Conservation (phyloP, 805 yeast species). For the Cephaloascus fragrans region DNA sequence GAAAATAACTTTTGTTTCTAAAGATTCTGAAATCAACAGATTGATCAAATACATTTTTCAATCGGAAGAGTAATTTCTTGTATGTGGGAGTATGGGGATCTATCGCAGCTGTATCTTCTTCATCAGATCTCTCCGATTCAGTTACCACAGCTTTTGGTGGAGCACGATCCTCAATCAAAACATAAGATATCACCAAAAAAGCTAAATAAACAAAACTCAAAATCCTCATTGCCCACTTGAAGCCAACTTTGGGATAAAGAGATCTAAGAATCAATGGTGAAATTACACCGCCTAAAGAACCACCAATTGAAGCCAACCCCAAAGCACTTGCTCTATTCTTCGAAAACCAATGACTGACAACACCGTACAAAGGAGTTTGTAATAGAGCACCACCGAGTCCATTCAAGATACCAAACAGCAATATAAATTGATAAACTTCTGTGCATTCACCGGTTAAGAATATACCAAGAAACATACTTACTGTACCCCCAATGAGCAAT, state of each 20-base stretch:
- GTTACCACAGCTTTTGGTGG: background rate
- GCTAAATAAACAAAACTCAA: conserved; percentile 23
- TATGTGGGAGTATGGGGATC: too few relatives aligned
- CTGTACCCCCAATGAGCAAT: conserved; percentile 14
- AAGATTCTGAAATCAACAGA: conserved; percentile 17
- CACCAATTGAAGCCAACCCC: conserved; percentile 57
- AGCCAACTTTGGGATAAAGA: conserved; percentile 40
- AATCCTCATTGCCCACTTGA: conserved; percentile 49
- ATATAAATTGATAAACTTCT: conserved; percentile 24
- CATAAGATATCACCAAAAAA: background rate
- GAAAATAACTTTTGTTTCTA: conserved; percentile 24
- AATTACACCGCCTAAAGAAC: conserved; percentile 56
- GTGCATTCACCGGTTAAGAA: conserved; percentile 23
- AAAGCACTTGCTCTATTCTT: conserved; percentile 48
- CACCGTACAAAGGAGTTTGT: conserved; percentile 45
- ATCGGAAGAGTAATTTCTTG: conserved; percentile 9
- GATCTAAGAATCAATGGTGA: conserved; percentile 44
- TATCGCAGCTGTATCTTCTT: too few relatives aligned
- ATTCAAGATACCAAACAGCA: conserved; percentile 19
- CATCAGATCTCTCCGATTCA: background rate
- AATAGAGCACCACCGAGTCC: conserved; percentile 40
- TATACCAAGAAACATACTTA: conserved; percentile 19
- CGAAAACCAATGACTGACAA: conserved; percentile 53
- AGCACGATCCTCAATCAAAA: conserved; percentile 1
- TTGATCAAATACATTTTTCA: too few relatives aligned